Percentiles rank a stretch among this genome's conserved stretches.
Conservation (phyloP, 2,329 filamentous ascomycete genomes). For the Byssothecium circinans region DNA sequence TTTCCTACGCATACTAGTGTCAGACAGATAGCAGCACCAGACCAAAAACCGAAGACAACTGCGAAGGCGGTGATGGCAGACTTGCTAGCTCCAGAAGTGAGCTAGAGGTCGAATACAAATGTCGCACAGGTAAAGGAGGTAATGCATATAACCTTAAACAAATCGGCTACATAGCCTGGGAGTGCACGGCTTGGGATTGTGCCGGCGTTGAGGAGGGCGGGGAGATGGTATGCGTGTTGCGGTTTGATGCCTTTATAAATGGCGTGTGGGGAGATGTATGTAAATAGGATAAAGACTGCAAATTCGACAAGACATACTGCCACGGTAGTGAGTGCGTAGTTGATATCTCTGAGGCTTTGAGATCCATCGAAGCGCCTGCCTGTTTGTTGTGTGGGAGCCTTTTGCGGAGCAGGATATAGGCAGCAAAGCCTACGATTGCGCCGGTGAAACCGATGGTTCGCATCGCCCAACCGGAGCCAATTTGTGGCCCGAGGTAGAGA, state of each 20-base stretch:
- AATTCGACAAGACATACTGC: constrained; percentile 55
- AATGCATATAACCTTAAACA: constrained; percentile 56
- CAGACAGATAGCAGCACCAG: constrained; percentile 66
- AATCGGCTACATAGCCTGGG: constrained; percentile 57
- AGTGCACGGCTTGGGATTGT: constrained; percentile 56
- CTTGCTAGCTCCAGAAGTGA: constrained; percentile 52
- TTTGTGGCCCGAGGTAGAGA: constrained; percentile 54
- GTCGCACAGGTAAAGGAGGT: constrained; percentile 49
- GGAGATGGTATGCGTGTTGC: constrained; percentile 19
- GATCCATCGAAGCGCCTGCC: constrained; percentile 38
- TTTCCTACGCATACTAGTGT: constrained; percentile 67
- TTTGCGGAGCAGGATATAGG: constrained; percentile 50
- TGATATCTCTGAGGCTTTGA: constrained; percentile 32
- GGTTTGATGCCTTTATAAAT: constrained; percentile 34
- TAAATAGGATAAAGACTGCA: constrained; percentile 63
- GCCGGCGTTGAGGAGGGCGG: constrained; percentile 55
- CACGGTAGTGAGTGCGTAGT: constrained; percentile 23
- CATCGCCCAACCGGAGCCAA: constrained; percentile 65
- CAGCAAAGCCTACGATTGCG: constrained; percentile 30
- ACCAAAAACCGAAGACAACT: constrained; percentile 67
- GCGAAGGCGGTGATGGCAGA: constrained; percentile 63
- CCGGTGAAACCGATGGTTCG: constrained; percentile 65
- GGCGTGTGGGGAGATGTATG: constrained; percentile 53
- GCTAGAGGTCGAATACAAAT: constrained; percentile 58
- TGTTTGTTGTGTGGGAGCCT: constrained; percentile 47